Percentiles rank a stretch among this genome's conserved stretches.
phyloP scores from a whole-genome alignment of 768 basidiomycete genomes.

The Suillus subaureus region DNA sequence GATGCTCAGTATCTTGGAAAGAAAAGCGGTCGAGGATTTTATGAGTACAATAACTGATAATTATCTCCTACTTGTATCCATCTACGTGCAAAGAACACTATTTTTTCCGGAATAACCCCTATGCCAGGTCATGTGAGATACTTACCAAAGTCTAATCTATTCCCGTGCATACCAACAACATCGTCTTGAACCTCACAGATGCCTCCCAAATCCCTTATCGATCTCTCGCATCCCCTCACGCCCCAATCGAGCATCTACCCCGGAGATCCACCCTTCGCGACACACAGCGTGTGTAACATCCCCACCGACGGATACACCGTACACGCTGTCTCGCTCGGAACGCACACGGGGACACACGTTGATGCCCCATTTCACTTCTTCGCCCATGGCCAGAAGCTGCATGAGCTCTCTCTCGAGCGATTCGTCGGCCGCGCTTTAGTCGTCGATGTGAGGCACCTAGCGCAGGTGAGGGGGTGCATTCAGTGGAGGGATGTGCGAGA shows the following conservation, averaged over 20 bases:
- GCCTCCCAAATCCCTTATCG: constrained; percentile 20
- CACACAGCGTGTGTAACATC: constrained; percentile 20
- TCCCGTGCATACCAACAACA: neutral
- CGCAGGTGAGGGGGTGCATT: constrained; percentile 48
- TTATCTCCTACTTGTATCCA: constrained; percentile 1
- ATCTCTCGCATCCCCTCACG: constrained; percentile 29
- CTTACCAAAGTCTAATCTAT: neutral
- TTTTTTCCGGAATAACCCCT: neutral
- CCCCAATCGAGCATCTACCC: constrained; percentile 30
- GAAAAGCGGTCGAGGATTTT: constrained; percentile 95
- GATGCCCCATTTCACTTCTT: constrained; percentile 80
- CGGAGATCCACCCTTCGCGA: constrained; percentile 29
- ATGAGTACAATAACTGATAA: constrained; percentile 61
- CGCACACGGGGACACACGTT: constrained; percentile 80
- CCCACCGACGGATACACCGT: constrained; percentile 25
- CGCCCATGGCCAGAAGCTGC: constrained; percentile 54
- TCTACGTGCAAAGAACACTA: neutral
- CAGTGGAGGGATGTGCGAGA: constrained; percentile 44
- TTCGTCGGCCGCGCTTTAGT: constrained; percentile 59
- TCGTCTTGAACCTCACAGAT: constrained; percentile 15
- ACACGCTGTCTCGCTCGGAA: constrained; percentile 51
- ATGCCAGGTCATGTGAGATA: constrained; percentile 1
- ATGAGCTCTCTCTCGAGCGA: constrained; percentile 54
- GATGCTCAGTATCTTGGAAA: constrained; percentile 93
- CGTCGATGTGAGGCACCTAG: constrained; percentile 52